Evolutionary conservation across 495 filamentous ascomycete species (phyloP).

Genomic region (Jackrogersella multiformis): DNA sequence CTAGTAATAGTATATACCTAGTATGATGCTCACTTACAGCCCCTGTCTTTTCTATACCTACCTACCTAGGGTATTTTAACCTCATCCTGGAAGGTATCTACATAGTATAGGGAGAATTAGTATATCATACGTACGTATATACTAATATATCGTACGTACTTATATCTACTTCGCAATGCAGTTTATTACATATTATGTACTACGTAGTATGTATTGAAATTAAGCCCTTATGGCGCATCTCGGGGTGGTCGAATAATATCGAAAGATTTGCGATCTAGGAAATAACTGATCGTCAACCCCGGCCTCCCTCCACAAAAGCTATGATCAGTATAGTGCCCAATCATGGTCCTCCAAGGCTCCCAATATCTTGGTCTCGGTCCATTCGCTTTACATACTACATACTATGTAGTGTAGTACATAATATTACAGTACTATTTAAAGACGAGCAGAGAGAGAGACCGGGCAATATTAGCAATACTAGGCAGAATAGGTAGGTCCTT

Average conservation of each 20-base stretch:
- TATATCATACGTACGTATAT: too few species aligned
- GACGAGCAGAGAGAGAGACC: background rate
- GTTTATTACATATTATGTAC: constrained; percentile 3
- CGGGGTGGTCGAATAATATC: constrained; percentile 2
- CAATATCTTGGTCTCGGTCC: constrained; percentile 14
- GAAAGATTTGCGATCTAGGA: constrained; percentile 9
- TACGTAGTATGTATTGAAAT: constrained; percentile 4
- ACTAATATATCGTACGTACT: too few species aligned
- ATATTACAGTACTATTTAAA: background rate
- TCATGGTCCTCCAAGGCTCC: constrained; percentile 18
- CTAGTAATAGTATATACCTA: too few species aligned
- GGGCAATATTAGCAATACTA: background rate
- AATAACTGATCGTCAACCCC: constrained; percentile 7
- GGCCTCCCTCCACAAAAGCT: background rate
- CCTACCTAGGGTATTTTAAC: too few species aligned
- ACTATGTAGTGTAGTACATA: background rate
- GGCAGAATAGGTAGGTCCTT: constrained; percentile 2
- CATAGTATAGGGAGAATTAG: too few species aligned
- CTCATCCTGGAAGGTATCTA: constrained; percentile 25
- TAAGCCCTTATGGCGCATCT: background rate
- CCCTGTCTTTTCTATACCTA: background rate
- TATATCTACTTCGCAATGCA: constrained; percentile 9
- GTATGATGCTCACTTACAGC: too few species aligned
- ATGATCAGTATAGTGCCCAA: background rate
- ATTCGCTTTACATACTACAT: background rate